A percentile compares a stretch with the other conserved stretches of the same genome.
Conservation (phyloP, 768 basidiomycete species). For the Collybiopsis confluens region DNA sequence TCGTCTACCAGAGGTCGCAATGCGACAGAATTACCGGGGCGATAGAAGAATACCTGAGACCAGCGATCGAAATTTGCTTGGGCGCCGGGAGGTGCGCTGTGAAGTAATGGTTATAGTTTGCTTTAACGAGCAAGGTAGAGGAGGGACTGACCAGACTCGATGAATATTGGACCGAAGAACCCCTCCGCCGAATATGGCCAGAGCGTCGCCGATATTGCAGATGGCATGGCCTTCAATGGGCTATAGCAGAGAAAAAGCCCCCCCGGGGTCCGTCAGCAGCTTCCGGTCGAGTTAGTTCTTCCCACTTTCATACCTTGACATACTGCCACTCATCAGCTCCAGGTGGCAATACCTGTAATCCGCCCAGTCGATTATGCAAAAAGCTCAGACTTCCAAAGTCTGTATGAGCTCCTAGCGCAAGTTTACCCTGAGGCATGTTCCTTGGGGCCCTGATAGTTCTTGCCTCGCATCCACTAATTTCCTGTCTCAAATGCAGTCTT, state of each 20-base stretch:
- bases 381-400: conserved; percentile 33
- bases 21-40: conserved; percentile 35
- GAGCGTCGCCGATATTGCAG: conserved; percentile 47
- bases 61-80: conserved; percentile 39
- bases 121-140: not conserved
- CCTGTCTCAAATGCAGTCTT: conserved; percentile 13
- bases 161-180: conserved; percentile 50
- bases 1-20: conserved; percentile 36
- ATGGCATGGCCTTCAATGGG: conserved; percentile 41
- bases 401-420: conserved; percentile 38
- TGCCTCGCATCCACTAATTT: conserved; percentile 19
- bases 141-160: conserved; percentile 37
- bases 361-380: conserved; percentile 8
- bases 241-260: conserved; percentile 21
- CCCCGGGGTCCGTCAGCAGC: no score
- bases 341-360: conserved; percentile 6
- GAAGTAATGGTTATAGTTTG: conserved; percentile 14
- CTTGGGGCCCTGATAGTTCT: conserved; percentile 20
- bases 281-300: no score
- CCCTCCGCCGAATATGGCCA: conserved; percentile 46
- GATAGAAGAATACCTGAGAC: conserved; percentile 49
- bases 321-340: conserved; percentile 44
- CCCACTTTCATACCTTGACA: conserved; percentile 23
- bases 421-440: conserved; percentile 20
- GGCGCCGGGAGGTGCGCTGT: conserved; percentile 39